A percentile compares a stretch with the other conserved stretches of the same genome.
phyloP scores from a whole-genome alignment of 495 filamentous ascomycete species.

The Aspergillus funiculosus region DNA sequence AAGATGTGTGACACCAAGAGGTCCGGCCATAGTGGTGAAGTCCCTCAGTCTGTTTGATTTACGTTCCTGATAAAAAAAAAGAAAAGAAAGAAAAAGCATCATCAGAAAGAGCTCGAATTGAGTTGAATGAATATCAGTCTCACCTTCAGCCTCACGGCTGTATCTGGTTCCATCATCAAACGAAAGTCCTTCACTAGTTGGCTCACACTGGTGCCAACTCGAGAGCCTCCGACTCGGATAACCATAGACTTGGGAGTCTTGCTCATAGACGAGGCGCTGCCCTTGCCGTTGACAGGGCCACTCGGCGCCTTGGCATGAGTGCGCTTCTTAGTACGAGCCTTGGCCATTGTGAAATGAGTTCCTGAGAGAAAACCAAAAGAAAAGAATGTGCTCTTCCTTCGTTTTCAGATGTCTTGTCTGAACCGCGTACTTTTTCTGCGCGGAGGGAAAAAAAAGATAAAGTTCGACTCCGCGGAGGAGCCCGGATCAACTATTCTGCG shows the following conservation, averaged over 20 bases:
- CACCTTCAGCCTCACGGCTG: constrained; percentile 72
- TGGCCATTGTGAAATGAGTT: constrained; percentile 62
- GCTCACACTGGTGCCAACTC: constrained; percentile 85
- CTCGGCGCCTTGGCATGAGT: constrained; percentile 72
- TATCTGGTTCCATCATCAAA: constrained; percentile 91
- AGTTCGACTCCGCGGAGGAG: constrained; percentile 20
- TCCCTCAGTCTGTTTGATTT: constrained; percentile 85
- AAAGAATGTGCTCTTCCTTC: constrained; percentile 7
- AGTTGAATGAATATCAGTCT: not conserved
- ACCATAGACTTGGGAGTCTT: constrained; percentile 93
- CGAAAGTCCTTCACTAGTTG: constrained; percentile 91
- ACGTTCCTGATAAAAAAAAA: constrained; percentile 57
- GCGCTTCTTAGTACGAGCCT: constrained; percentile 77
- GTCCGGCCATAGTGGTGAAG: constrained; percentile 92
- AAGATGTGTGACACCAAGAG: constrained; percentile 88
- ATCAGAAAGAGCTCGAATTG: not conserved
- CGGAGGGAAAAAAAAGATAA: constrained; percentile 33
- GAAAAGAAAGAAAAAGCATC: not conserved
- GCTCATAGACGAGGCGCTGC: constrained; percentile 42
- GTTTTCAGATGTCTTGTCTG: constrained; percentile 14
- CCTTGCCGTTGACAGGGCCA: constrained; percentile 48
- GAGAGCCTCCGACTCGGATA: constrained; percentile 89
- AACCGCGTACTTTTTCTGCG: constrained; percentile 26
- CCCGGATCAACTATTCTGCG: constrained; percentile 39
- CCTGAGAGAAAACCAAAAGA: constrained; percentile 9